These are phyloP conservation scores for Tricholoma bakamatsutake DNA, from an alignment of 768 basidiomycete genomes.

Conservation along the genomic window DNA sequence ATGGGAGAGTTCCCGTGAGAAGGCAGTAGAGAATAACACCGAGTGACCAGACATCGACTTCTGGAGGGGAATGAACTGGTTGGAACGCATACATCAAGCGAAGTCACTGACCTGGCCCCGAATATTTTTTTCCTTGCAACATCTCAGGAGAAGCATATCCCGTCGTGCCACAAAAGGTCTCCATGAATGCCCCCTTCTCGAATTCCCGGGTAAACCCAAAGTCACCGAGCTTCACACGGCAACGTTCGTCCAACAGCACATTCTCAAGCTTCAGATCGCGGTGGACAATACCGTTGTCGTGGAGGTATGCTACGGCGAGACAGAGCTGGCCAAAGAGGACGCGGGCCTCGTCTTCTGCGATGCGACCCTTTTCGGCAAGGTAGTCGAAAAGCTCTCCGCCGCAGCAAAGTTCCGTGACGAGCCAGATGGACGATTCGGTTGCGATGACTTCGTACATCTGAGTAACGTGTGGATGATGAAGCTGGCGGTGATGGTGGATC, in stretches of 20 bases:
- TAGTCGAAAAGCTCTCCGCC: slow-evolving; percentile 99
- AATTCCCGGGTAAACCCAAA: slow-evolving; percentile 95
- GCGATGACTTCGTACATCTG: slow-evolving; percentile 98
- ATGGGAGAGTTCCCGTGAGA: slow-evolving; percentile 84
- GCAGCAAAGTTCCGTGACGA: slow-evolving; percentile 93
- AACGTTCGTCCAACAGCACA: slow-evolving; percentile 84
- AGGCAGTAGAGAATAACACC: slow-evolving; percentile 89
- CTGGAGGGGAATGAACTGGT: slow-evolving; percentile 32
- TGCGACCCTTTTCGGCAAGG: slow-evolving; percentile 87
- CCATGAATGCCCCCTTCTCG: slow-evolving; percentile 70
- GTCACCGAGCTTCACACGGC: slow-evolving; percentile 90
- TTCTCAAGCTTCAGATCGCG: slow-evolving; percentile 97
- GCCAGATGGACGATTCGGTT: slow-evolving; percentile 93
- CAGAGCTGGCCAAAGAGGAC: slow-evolving; percentile 94
- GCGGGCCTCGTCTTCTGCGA: slow-evolving; percentile 79
- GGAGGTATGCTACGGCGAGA: slow-evolving; percentile 89
- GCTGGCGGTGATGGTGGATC: slow-evolving; percentile 95
- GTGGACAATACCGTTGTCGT: slow-evolving; percentile 91
- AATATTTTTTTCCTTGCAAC: slow-evolving; percentile 81
- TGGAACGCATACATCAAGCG: neutral
- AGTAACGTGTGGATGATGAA: slow-evolving; percentile 93
- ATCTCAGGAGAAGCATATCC: slow-evolving; percentile 94
- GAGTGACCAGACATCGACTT: slow-evolving; percentile 95
- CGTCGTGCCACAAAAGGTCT: slow-evolving; percentile 94
- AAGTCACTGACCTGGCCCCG: slow-evolving; percentile 65